These are phyloP conservation scores for Reticulomyxa filosa DNA, from an alignment of 78 protist species.

Conservation along the genomic window DNA sequence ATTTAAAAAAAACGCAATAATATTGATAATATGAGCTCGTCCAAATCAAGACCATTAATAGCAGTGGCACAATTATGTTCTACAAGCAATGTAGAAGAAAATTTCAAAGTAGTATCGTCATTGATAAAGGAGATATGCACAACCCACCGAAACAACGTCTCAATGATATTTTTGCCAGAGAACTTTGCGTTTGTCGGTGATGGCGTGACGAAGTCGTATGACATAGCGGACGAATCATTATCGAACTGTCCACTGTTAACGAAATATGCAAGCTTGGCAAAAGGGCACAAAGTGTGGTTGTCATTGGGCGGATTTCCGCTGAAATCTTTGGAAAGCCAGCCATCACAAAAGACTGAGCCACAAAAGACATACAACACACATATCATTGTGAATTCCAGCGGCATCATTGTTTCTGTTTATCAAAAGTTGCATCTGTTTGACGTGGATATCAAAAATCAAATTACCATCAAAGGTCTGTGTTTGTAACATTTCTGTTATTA, in stretches of 20 bases:
- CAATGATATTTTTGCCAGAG: slow-evolving; percentile 30
- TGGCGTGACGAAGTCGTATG: background rate
- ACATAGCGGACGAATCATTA: background rate
- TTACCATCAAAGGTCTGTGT: background rate
- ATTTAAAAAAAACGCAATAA: no score
- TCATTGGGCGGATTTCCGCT: slow-evolving; percentile 22
- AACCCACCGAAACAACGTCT: background rate
- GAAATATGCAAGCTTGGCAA: background rate
- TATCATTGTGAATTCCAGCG: slow-evolving; percentile 5
- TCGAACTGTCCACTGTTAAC: background rate
- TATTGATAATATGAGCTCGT: no score
- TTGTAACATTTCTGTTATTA: background rate
- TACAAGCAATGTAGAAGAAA: background rate
- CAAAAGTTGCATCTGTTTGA: slow-evolving; percentile 38
- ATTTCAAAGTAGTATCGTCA: background rate
- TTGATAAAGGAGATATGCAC: background rate
- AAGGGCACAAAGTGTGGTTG: slow-evolving; percentile 8
- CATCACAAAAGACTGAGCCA: background rate
- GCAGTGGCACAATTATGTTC: background rate
- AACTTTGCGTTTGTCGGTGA: slow-evolving; percentile 13
- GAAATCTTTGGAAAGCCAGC: background rate
- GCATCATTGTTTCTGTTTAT: slow-evolving; percentile 11
- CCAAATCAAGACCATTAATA: no score
- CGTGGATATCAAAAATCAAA: slow-evolving; percentile 15
- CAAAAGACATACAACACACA: slow-evolving; percentile 10